Conservation (phyloP, 257 asterid genomes). For the Nemophila menziesii region DNA sequence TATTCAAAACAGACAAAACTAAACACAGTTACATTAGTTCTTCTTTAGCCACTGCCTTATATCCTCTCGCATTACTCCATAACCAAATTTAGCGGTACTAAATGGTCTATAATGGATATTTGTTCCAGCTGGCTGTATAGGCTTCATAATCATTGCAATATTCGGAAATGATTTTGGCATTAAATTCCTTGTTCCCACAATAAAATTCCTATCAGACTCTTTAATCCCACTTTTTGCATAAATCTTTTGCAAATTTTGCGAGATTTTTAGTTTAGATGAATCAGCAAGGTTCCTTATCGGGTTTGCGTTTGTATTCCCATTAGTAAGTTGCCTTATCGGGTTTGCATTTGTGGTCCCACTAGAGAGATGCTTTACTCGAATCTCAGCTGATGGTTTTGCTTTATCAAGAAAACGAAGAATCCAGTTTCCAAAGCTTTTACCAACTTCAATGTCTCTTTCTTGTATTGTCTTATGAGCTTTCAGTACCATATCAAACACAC, state of each 20-base stretch:
- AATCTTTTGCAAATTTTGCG: slow-evolving; percentile 17
- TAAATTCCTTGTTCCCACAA: slow-evolving; percentile 33
- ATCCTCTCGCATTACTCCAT: slow-evolving; percentile 42
- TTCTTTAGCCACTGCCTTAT: no score
- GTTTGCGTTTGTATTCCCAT: slow-evolving; percentile 16
- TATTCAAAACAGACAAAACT: no score
- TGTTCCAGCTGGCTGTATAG: slow-evolving; percentile 36
- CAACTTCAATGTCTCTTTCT: slow-evolving; percentile 81
- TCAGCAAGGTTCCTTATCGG: slow-evolving; percentile 18
- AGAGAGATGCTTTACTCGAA: slow-evolving; percentile 35
- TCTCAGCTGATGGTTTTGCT: slow-evolving; percentile 80
- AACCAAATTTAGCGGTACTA: slow-evolving; percentile 21
- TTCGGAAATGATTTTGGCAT: slow-evolving; percentile 43
- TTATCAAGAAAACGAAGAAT: slow-evolving; percentile 73
- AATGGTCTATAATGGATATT: slow-evolving; percentile 49
- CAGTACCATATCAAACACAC: slow-evolving; percentile 61
- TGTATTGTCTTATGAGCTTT: slow-evolving; percentile 60
- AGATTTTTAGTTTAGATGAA: slow-evolving; percentile 19
- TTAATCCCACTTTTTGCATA: slow-evolving; percentile 20
- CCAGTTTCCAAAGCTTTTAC: slow-evolving; percentile 76
- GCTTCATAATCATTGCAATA: slow-evolving; percentile 36
- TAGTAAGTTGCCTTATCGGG: slow-evolving; percentile 18
- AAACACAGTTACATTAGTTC: no score
- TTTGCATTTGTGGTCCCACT: slow-evolving; percentile 16
- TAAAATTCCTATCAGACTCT: slow-evolving; percentile 50